A percentile compares a stretch with the other conserved stretches of the same genome.
Conservation (phyloP, 371 early-diverging fungal genomes). For the Amoeboaphelidium protococcarum region DNA sequence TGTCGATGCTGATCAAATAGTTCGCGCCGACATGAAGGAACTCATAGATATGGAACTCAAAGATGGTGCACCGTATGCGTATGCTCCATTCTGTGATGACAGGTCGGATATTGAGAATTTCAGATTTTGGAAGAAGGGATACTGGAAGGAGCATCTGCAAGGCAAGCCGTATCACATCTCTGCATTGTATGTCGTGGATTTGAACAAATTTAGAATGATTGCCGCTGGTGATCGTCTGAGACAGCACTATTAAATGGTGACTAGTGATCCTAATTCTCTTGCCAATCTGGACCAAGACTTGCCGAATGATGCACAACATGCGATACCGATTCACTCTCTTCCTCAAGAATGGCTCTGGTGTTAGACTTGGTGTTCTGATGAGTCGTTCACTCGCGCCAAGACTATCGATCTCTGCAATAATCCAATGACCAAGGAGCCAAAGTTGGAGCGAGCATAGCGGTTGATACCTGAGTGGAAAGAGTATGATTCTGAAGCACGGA, state of each 20-base stretch:
- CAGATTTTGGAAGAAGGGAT: conserved; percentile 87
- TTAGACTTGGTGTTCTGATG: conserved; percentile 89
- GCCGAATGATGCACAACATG: conserved; percentile 78
- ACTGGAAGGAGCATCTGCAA: conserved; percentile 61
- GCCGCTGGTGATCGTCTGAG: conserved; percentile 81
- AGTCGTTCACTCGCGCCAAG: conserved; percentile 47
- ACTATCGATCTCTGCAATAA: conserved; percentile 95
- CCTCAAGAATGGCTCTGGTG: conserved; percentile 82
- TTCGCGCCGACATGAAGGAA: conserved; percentile 71
- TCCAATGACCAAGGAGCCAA: conserved; percentile 85
- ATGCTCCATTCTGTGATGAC: conserved; percentile 76
- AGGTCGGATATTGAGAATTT: conserved; percentile 82
- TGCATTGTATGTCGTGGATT: conserved; percentile 76
- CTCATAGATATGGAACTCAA: conserved; percentile 65
- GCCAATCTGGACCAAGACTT: conserved; percentile 90
- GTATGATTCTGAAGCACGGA: conserved; percentile 10
- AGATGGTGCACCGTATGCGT: conserved; percentile 66
- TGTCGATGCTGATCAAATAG: conserved; percentile 92
- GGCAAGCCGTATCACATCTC: conserved; percentile 86
- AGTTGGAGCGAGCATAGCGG: conserved; percentile 66
- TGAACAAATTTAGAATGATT: conserved; percentile 56
- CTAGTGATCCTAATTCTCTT: conserved; percentile 57
- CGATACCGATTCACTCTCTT: conserved; percentile 65
- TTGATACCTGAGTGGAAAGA: conserved; percentile 76
- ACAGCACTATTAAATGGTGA: conserved; percentile 67